phyloP scores from a whole-genome alignment of 352 stramenopile species.

The Globisporangium acanthophoron region DNA sequence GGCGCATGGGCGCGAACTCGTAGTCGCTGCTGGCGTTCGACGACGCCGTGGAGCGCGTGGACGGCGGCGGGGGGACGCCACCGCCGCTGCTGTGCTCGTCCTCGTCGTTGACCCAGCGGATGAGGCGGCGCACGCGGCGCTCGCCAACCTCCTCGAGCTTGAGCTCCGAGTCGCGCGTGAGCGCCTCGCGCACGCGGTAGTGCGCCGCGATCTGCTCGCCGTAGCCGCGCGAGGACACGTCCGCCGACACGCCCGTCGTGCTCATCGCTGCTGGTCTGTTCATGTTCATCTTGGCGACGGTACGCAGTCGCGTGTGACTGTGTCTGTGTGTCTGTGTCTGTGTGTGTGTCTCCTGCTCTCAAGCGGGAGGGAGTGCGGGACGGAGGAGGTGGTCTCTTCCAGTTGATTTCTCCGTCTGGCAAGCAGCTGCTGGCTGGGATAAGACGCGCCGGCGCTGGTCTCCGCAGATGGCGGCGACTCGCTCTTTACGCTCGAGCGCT shows the following conservation, averaged over 20 bases:
- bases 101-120: slow-evolving; percentile 58
- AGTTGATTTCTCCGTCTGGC: background rate
- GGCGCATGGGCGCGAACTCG: slow-evolving; percentile 2
- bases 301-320: background rate
- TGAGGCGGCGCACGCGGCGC: slow-evolving; percentile 48
- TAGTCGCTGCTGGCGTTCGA: slow-evolving; percentile 11
- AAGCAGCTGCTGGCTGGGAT: background rate
- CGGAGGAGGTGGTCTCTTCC: background rate
- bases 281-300: slow-evolving; percentile 12
- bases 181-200: slow-evolving; percentile 44
- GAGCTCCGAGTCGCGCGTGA: slow-evolving; percentile 33
- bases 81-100: slow-evolving; percentile 26
- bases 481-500: background rate
- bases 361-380: background rate
- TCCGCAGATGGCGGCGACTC: background rate
- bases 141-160: slow-evolving; percentile 44
- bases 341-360: background rate
- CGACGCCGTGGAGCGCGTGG: slow-evolving; percentile 17
- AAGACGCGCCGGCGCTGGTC: background rate
- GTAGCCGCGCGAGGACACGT: slow-evolving; percentile 33
- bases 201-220: slow-evolving; percentile 52
- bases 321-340: background rate
- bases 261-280: slow-evolving; percentile 16
- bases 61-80: slow-evolving; percentile 15
- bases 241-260: slow-evolving; percentile 19